Evolutionary conservation across 345 rosid species (phyloP), one percentile per base, ranked within the genome.

Genomic region (Euphorbia tirucalli): DNA sequence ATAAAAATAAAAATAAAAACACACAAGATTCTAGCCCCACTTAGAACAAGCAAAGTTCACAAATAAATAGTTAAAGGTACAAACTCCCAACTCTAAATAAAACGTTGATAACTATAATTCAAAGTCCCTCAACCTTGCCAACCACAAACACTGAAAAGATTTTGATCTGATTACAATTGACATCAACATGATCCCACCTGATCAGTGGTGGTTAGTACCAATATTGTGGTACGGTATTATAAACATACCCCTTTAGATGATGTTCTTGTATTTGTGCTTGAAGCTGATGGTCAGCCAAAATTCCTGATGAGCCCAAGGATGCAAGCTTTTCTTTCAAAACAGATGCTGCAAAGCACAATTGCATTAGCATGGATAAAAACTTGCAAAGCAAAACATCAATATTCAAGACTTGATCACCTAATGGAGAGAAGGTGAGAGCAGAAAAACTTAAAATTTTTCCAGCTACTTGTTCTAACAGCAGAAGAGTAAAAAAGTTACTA

Each of bases 201-300:
- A 64, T 22, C 21, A 55, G 5, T 44, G 50, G 37, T 58, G 35
- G 19, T 35, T 25, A 22, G 28, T 15, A 65, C 32, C 58, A 56
- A 32, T 46, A 63, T 48, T 61, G 58, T 32, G 1, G 16, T 24
- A 43, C 5, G 30, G 59, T 48, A 49, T 32, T 59, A 21, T 46
- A 73, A 74, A 83, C 92, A 73, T 72, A 90, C 99, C 99, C 99
- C 85, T 89, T 95, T 76, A 86, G 76, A 78, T 86, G 80, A 74
- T 92, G 88, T 85, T 95, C 99, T 69, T 90, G 98, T 77, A 95
- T 77, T 77, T 88, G 88, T 64, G 99, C 88, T 84, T 95, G 97
- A 80, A 95, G 97, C 83, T 95, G 99, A 84, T 95, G 97, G 70
- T 95, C 99, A 49, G 99, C 99, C 76, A 95, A 85, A 81, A 95